Evolutionary conservation across 2,329 filamentous ascomycete genomes (phyloP), one percentile per base, ranked within the genome.

Genomic region (Fusarium humuli): DNA sequence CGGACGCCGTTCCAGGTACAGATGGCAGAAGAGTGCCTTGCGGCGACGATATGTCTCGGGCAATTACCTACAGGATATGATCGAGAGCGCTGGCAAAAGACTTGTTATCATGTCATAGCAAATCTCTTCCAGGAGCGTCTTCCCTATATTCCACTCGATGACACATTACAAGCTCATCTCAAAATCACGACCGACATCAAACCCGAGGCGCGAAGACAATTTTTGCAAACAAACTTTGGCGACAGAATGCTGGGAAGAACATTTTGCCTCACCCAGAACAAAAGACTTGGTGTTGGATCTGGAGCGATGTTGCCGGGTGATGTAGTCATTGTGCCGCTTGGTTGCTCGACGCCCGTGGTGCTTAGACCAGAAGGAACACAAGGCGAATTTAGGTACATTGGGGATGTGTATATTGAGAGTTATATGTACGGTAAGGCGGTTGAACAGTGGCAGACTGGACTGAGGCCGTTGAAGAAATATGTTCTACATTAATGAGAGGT

Each of bases 301-400:
- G 67, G 56, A 3, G 54, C 69, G 9, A 67, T 69, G 66, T 52
- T 69, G 11, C 42, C 61, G 5, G 67, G 61, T 1, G 67, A 69
- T 4, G 20, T 67, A 5, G 54, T 67, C 4, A 48, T 67, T 11
- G 61, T 70, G 12, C 66, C 66, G 0, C 30, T 67, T 12, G 56
- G 67, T 3, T 62, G 66, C 12, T 69, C 67, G 5, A 70, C 67
- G 9, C 61, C 67, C 6, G 53, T 69, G 11, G 14, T 69, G 1
- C 11, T 70, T 20, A 47, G 67, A 2, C 30, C 56, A 2, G 66
- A 69, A 18, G 67, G 67, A 1, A 67, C 52, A 1, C 46, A 53
- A 12, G 66, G 56, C 0, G 61, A 67, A 16, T 69, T 57, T 22
- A 52, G 61, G 4, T 69, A 62, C 12, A 53, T 70, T 14, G 66